Conservation (phyloP, 2,329 filamentous ascomycete species). For the Colletotrichum spinosum region DNA sequence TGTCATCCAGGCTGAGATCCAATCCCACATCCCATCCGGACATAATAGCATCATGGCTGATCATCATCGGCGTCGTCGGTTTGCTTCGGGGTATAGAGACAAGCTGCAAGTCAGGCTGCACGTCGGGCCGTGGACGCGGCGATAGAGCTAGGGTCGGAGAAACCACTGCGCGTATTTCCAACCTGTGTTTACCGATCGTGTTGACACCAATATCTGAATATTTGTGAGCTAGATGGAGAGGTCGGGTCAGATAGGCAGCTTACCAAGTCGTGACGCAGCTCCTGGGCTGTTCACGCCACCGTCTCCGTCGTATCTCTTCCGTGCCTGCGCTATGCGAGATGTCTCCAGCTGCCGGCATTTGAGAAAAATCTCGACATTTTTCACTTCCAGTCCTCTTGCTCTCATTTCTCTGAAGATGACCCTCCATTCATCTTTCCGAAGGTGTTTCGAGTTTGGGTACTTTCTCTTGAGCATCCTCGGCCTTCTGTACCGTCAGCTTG, state of each 20-base stretch:
- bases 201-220: background rate
- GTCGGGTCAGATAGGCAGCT: background rate
- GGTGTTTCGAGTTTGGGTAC: slow-evolving; percentile 6
- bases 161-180: background rate
- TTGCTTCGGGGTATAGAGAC: too few species aligned
- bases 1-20: too few species aligned
- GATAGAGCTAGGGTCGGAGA: background rate
- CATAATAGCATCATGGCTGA: too few species aligned
- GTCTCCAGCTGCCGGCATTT: background rate
- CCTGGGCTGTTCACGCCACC: background rate
- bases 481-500: background rate
- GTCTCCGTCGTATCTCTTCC: background rate
- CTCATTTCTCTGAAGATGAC: background rate
- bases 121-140: background rate
- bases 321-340: background rate
- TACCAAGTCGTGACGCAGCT: background rate
- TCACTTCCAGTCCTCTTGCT: background rate
- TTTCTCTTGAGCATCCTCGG: background rate
- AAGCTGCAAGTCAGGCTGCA: background rate
- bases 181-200: background rate
- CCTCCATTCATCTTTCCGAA: slow-evolving; percentile 5
- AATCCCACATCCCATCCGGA: too few species aligned
- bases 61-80: too few species aligned
- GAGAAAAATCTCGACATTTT: background rate
- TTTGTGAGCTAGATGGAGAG: background rate